Conservation (phyloP, 2,329 filamentous ascomycete species). For the Penicillium decumbens region DNA sequence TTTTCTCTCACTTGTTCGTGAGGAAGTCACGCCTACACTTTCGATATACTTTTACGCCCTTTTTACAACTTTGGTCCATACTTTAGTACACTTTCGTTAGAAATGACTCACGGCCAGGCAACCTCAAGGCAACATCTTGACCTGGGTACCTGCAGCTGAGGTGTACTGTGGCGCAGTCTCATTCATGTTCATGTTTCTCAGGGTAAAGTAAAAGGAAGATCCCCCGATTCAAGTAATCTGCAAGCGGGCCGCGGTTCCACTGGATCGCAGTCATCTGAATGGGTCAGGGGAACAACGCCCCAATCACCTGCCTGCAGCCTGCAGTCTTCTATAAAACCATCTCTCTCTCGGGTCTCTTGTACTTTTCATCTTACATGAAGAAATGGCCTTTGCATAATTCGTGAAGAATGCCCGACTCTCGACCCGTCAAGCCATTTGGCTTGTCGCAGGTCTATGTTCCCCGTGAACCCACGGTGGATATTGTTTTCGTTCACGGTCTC, state of each 20-base stretch:
- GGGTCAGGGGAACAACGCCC: constrained; percentile 13
- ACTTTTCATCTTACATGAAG: background rate
- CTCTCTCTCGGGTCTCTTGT: background rate
- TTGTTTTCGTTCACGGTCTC: constrained; percentile 66
- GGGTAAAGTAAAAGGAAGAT: too few species aligned
- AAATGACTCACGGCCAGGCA: constrained; percentile 16
- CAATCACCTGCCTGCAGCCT: constrained; percentile 13
- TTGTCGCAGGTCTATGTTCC: constrained; percentile 41
- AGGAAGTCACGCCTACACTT: background rate
- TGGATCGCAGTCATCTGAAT: constrained; percentile 10
- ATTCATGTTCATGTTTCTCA: background rate
- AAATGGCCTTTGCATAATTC: constrained; percentile 7
- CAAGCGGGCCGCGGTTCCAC: background rate
- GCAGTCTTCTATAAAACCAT: constrained; percentile 9
- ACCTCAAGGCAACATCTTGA: background rate
- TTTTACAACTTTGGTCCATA: background rate
- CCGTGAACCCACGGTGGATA: constrained; percentile 42
- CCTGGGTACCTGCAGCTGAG: constrained; percentile 7
- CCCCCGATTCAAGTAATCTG: background rate
- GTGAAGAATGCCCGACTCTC: constrained; percentile 20
- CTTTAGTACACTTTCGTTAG: background rate
- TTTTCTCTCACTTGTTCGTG: background rate
- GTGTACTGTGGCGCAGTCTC: background rate
- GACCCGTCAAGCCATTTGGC: constrained; percentile 37
- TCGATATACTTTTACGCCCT: background rate